These are phyloP conservation scores for Daldinia sp. DNA, from an alignment of 2,329 filamentous ascomycete species.

Conservation along the genomic window DNA sequence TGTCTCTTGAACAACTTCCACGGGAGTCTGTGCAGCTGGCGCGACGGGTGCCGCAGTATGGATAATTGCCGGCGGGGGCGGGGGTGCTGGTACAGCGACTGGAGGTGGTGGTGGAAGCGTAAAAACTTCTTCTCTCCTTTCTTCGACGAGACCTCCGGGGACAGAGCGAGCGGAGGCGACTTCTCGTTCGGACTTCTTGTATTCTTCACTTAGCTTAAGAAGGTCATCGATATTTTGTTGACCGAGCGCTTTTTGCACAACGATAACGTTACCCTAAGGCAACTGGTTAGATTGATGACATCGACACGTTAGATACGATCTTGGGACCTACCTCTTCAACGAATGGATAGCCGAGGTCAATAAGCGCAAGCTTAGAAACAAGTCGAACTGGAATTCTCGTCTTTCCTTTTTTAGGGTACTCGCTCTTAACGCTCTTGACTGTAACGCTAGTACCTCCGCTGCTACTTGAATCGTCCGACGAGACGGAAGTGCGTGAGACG, in stretches of 20 bases:
- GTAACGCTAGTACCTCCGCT: slow-evolving; percentile 58
- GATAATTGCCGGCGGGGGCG: slow-evolving; percentile 38
- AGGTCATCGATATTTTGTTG: slow-evolving; percentile 93
- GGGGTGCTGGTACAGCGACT: slow-evolving; percentile 44
- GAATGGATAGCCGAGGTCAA: slow-evolving; percentile 86
- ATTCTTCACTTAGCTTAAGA: slow-evolving; percentile 81
- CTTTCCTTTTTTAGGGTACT: slow-evolving; percentile 85
- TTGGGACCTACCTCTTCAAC: slow-evolving; percentile 75
- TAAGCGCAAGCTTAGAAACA: slow-evolving; percentile 81
- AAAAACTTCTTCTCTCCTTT: slow-evolving; percentile 57
- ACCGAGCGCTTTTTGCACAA: slow-evolving; percentile 84
- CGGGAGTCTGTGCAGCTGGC: slow-evolving; percentile 44
- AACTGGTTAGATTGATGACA: slow-evolving; percentile 48
- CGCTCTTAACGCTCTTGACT: slow-evolving; percentile 43
- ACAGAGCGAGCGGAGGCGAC: slow-evolving; percentile 56
- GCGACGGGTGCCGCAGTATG: slow-evolving; percentile 47
- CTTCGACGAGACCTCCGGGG: slow-evolving; percentile 57
- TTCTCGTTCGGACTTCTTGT: slow-evolving; percentile 65
- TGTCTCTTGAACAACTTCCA: slow-evolving; percentile 55
- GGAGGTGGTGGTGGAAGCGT: slow-evolving; percentile 46
- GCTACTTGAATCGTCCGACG: slow-evolving; percentile 56
- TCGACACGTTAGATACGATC: background rate
- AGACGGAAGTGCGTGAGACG: slow-evolving; percentile 53
- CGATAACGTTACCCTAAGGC: slow-evolving; percentile 75
- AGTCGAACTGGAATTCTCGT: slow-evolving; percentile 85